Conservation (phyloP, 495 filamentous ascomycete species). For the Daldinia decipiens region DNA sequence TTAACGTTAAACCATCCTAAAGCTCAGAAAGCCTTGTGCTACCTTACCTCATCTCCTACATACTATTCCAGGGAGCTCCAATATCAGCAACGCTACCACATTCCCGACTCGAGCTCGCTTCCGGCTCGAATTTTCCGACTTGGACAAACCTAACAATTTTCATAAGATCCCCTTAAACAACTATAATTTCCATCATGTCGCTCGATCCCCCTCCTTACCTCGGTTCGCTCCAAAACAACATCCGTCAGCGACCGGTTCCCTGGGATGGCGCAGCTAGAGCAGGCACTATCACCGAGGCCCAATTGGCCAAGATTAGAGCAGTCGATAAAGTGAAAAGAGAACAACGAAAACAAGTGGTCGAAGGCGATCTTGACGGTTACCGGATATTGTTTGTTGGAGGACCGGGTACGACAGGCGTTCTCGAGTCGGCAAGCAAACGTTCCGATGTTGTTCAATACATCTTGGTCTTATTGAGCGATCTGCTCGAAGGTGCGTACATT, state of each 20-base stretch:
- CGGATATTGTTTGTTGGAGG: constrained; percentile 78
- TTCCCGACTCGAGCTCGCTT: constrained; percentile 22
- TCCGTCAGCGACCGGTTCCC: constrained; percentile 90
- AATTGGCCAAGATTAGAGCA: constrained; percentile 95
- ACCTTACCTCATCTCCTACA: constrained; percentile 18
- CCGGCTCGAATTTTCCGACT: constrained; percentile 5
- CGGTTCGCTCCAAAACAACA: constrained; percentile 91
- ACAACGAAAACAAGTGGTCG: constrained; percentile 77
- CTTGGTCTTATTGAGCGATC: constrained; percentile 85
- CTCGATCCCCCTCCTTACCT: constrained; percentile 92
- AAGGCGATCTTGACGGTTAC: constrained; percentile 81
- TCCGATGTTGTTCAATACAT: constrained; percentile 94
- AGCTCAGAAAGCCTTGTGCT: constrained; percentile 26
- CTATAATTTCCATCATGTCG: constrained; percentile 69
- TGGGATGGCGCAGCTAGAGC: constrained; percentile 98
- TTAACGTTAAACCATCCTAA: constrained; percentile 3
- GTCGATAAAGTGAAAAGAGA: constrained; percentile 96
- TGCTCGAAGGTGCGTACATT: constrained; percentile 76
- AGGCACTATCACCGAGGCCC: constrained; percentile 91
- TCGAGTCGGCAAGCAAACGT: constrained; percentile 80
- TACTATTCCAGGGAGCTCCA: constrained; percentile 6
- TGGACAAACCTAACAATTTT: constrained; percentile 1
- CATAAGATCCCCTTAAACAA: constrained; percentile 9
- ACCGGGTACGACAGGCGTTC: constrained; percentile 74
- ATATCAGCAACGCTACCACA: constrained; percentile 11